Base-by-base conservation (phyloP, 345 rosid species). In the Eutrema yunnanense region DNA sequence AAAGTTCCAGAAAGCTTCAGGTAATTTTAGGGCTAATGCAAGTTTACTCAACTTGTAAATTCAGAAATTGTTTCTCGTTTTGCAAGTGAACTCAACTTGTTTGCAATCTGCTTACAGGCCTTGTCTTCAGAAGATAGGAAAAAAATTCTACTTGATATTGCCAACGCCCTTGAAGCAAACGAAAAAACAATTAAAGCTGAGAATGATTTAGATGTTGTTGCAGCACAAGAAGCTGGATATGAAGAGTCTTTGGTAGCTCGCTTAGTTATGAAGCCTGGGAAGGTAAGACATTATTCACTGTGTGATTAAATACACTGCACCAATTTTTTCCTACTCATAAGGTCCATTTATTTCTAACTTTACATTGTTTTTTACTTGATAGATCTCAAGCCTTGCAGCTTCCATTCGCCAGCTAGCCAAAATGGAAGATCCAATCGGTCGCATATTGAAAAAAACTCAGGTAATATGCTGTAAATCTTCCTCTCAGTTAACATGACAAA, bases 401-500 rank as follows among this genome's bases (percentile, higher is more conserved):
- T 87, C 93, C 8, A 81, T 96, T 65, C 97, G 97, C 54, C 80
- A 83, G 77, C 94, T 96, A 77, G 99, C 97, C 6, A 76, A 88
- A 82, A 88, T 96, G 99, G 91, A 90, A 76, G 99, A 96, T 73
- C 97, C 99, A 65, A 85, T 90, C 56, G 96, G 99, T 34, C 81
- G 57, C 63, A 81, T 92, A 56, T 74, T 87, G 81, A 87, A 92
- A 84, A 90, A 81, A 88, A 88, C 92, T 36, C 77, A 96, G 97
- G 99, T 95, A 83, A 77, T 27, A 54, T 48, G 57, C 14, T 44
- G 72, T 48, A 37, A 38, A 37, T 1, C 6, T 16, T 41, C 41
- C 16, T 32, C 47, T 8, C 9, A 19, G 22, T 42, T 33, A 42
- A 49, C 6, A 41, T 67, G 34, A 9, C 29, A 14, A 19, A 36